These are phyloP conservation scores for Ceratocystis ficicola DNA, from an alignment of 2,329 filamentous ascomycete genomes.

Conservation along the genomic window DNA sequence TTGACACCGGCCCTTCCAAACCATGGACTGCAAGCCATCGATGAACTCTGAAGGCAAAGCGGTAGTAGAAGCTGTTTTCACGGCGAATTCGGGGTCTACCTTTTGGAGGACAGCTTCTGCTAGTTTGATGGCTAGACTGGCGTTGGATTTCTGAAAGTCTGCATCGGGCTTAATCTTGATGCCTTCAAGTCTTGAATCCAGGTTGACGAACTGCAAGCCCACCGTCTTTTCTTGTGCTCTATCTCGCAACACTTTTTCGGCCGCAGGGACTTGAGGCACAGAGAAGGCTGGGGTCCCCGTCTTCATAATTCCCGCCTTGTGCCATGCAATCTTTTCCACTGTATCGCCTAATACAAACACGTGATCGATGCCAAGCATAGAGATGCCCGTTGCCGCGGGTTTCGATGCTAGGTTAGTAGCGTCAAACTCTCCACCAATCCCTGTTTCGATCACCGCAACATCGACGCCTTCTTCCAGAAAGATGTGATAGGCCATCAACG, in stretches of 20 bases:
- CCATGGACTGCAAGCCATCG: slow-evolving; percentile 60
- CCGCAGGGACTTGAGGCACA: slow-evolving; percentile 38
- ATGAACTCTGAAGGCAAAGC: slow-evolving; percentile 52
- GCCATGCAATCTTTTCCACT: slow-evolving; percentile 57
- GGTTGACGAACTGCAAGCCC: slow-evolving; percentile 34
- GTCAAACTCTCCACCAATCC: slow-evolving; percentile 56
- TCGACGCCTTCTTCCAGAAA: slow-evolving; percentile 53
- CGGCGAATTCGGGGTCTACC: slow-evolving; percentile 30
- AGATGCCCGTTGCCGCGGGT: slow-evolving; percentile 49
- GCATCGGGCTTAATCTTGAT: slow-evolving; percentile 43
- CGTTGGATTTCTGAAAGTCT: slow-evolving; percentile 48
- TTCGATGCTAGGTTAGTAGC: slow-evolving; percentile 53
- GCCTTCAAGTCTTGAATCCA: slow-evolving; percentile 36
- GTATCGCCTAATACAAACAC: slow-evolving; percentile 50
- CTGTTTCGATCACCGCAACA: slow-evolving; percentile 52
- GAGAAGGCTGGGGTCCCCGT: slow-evolving; percentile 45
- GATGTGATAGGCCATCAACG: slow-evolving; percentile 54
- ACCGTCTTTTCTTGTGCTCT: slow-evolving; percentile 44
- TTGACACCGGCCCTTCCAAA: slow-evolving; percentile 70
- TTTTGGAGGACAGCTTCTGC: slow-evolving; percentile 39
- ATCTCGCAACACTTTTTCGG: slow-evolving; percentile 35
- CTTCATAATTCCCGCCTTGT: slow-evolving; percentile 63
- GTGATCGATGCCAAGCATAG: slow-evolving; percentile 58
- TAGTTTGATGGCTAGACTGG: slow-evolving; percentile 40
- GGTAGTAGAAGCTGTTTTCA: slow-evolving; percentile 22